Evolutionary conservation across 1,139 yeast species (phyloP).

Genomic region (Sugiyamaella castrensis): DNA sequence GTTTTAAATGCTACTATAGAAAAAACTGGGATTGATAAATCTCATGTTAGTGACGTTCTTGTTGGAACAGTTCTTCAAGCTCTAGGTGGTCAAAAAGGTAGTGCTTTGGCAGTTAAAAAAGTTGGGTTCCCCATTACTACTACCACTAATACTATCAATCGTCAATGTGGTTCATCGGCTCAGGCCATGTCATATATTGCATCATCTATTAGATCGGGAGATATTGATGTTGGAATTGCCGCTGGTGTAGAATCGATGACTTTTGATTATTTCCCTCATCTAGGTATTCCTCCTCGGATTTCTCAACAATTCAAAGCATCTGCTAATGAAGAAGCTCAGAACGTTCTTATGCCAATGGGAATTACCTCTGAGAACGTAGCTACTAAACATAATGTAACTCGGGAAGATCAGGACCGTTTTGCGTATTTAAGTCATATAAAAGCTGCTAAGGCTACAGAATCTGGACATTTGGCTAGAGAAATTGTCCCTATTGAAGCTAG

Average conservation of each 20-base stretch:
- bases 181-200: slow-evolving; percentile 43
- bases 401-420: slow-evolving; percentile 41
- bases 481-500: slow-evolving; percentile 41
- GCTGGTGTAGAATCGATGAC: slow-evolving; percentile 50
- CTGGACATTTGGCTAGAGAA: slow-evolving; percentile 42
- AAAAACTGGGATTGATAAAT: slow-evolving; percentile 34
- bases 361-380: slow-evolving; percentile 42
- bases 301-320: slow-evolving; percentile 28
- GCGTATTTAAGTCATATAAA: slow-evolving; percentile 41
- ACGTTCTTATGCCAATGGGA: slow-evolving; percentile 44
- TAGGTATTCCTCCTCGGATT: slow-evolving; percentile 40
- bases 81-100: slow-evolving; percentile 40
- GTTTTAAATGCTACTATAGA: slow-evolving; percentile 38
- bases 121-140: slow-evolving; percentile 43
- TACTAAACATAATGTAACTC: slow-evolving; percentile 31
- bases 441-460: slow-evolving; percentile 40
- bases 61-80: slow-evolving; percentile 40
- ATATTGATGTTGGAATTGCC: slow-evolving; percentile 40
- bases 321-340: slow-evolving; percentile 34
- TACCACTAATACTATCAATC: slow-evolving; percentile 42
- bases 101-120: slow-evolving; percentile 37
- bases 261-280: slow-evolving; percentile 43
- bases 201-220: slow-evolving; percentile 38
- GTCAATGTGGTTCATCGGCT: slow-evolving; percentile 46
- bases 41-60: slow-evolving; percentile 35